Evolutionary conservation across 768 basidiomycete genomes (phyloP).

Genomic region (Termitomyces sp.): DNA sequence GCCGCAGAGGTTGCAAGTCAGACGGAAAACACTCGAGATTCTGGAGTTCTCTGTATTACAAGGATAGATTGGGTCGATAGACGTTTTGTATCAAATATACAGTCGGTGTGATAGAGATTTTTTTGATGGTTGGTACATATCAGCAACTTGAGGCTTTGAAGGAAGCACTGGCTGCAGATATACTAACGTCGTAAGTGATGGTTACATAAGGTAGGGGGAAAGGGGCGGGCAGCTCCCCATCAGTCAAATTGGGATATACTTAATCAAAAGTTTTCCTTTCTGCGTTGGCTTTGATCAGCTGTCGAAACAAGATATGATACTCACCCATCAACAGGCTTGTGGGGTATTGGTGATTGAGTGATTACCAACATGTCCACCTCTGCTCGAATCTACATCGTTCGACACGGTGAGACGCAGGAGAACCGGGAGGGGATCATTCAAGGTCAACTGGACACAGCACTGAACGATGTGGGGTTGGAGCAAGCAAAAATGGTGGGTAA

Average conservation of each 20-base stretch:
- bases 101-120: neutral
- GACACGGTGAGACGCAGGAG: constrained; percentile 76
- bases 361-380: constrained; percentile 20
- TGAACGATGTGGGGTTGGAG: constrained; percentile 56
- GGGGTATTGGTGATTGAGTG: neutral
- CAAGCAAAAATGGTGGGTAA: constrained; percentile 56
- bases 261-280: neutral
- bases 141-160: neutral
- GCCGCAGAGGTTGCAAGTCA: neutral
- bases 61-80: neutral
- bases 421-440: constrained; percentile 63
- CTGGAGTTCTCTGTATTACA: constrained; percentile 2
- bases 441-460: constrained; percentile 65
- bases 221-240: neutral
- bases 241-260: neutral
- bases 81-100: neutral
- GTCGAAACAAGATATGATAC: constrained; percentile 4
- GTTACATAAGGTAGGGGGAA: neutral
- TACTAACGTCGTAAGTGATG: neutral
- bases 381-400: constrained; percentile 56
- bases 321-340: constrained; percentile 1
- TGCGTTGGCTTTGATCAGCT: constrained; percentile 4
- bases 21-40: neutral
- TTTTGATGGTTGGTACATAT: neutral
- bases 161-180: no score